Percentiles rank a stretch among this genome's conserved stretches.
These are phyloP conservation scores for Ophiostoma pallidulum DNA, from an alignment of 2,329 filamentous ascomycete genomes.

Conservation along the genomic window DNA sequence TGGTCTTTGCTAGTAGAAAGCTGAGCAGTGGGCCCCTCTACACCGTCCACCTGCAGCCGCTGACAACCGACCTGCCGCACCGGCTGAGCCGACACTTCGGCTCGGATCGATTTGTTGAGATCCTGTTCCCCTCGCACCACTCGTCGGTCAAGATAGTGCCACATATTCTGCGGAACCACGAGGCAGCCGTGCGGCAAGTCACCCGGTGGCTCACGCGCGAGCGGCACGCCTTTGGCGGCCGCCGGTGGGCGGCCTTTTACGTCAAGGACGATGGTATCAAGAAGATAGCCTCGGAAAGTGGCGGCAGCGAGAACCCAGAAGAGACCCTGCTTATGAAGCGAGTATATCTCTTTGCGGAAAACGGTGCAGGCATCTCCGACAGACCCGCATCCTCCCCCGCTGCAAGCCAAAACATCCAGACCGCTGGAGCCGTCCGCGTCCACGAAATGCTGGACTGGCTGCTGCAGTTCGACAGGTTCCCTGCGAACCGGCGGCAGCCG, in stretches of 20 bases:
- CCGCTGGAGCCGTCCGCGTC: constrained; percentile 17
- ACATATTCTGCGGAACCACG: constrained; percentile 23
- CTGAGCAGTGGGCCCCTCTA: constrained; percentile 31
- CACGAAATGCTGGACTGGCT: constrained; percentile 43
- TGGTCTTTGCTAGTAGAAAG: constrained; percentile 29
- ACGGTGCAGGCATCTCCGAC: constrained; percentile 29
- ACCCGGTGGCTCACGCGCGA: constrained; percentile 32
- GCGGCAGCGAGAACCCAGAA: constrained; percentile 24
- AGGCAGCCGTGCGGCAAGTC: constrained; percentile 24
- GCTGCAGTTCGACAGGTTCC: constrained; percentile 28
- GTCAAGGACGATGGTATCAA: constrained; percentile 29
- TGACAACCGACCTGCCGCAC: constrained; percentile 40
- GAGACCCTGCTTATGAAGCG: constrained; percentile 30
- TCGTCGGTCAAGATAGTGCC: constrained; percentile 20
- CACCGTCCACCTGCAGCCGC: constrained; percentile 35
- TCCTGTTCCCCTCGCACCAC: constrained; percentile 39
- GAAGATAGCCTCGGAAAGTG: constrained; percentile 21
- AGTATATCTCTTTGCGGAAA: constrained; percentile 46
- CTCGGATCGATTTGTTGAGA: constrained; percentile 47
- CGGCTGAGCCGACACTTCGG: constrained; percentile 48
- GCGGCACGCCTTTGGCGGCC: constrained; percentile 35
- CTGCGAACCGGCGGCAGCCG: constrained; percentile 35
- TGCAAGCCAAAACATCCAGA: too few species aligned
- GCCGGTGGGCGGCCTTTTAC: constrained; percentile 40
- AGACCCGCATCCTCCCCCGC: constrained; percentile 20